Conservation (phyloP, 768 basidiomycete species). For the Kwoniella botswanensis region DNA sequence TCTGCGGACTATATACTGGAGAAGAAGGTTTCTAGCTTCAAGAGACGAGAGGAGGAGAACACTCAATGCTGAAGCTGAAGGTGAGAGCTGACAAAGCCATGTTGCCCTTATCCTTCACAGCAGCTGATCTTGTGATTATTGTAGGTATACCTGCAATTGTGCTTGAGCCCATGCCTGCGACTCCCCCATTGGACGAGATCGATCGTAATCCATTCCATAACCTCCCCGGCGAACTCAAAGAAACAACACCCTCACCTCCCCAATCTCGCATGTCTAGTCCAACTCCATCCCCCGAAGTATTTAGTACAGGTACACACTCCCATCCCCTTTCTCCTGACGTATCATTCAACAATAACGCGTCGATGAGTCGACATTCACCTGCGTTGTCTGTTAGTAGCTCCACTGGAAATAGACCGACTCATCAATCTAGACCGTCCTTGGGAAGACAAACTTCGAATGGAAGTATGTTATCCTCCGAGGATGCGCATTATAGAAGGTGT, state of each 20-base stretch:
- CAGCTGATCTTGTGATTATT: background rate
- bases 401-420: background rate
- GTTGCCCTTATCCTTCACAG: background rate
- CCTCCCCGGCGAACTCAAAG: slow-evolving; percentile 8
- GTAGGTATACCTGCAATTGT: slow-evolving; percentile 52
- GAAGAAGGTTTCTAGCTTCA: slow-evolving; percentile 67
- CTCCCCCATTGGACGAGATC: slow-evolving; percentile 31
- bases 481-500: slow-evolving; percentile 38
- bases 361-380: slow-evolving; percentile 25
- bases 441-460: slow-evolving; percentile 27
- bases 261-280: slow-evolving; percentile 18
- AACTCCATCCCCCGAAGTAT: slow-evolving; percentile 8
- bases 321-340: slow-evolving; percentile 16
- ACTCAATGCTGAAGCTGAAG: slow-evolving; percentile 34
- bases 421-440: slow-evolving; percentile 24
- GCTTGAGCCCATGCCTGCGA: slow-evolving; percentile 44
- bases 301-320: slow-evolving; percentile 5
- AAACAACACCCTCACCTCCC: slow-evolving; percentile 12
- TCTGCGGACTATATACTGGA: slow-evolving; percentile 73
- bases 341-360: background rate
- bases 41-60: slow-evolving; percentile 36
- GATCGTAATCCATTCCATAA: slow-evolving; percentile 36
- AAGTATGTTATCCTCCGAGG: slow-evolving; percentile 48
- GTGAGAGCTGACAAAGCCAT: background rate
- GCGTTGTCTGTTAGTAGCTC: slow-evolving; percentile 21